phyloP scores from a whole-genome alignment of 306 rosid species.

The Arachis stenosperma region DNA sequence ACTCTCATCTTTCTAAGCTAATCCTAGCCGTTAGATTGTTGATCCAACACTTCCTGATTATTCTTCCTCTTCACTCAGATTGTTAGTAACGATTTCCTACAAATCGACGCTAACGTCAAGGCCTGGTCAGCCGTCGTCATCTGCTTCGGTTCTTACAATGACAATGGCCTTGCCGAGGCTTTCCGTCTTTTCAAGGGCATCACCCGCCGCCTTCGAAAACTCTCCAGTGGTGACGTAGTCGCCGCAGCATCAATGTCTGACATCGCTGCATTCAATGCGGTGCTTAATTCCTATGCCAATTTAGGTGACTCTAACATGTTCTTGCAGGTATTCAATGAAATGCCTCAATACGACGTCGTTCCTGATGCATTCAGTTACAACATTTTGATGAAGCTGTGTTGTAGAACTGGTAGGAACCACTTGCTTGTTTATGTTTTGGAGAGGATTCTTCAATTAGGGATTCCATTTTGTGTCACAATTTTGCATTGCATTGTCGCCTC shows the following conservation, averaged over 20 bases:
- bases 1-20: too few relatives aligned
- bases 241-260: slow-evolving; percentile 75
- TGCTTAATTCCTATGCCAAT: slow-evolving; percentile 84
- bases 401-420: slow-evolving; percentile 64
- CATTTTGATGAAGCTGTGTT: slow-evolving; percentile 77
- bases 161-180: slow-evolving; percentile 73
- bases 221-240: slow-evolving; percentile 38
- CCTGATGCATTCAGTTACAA: slow-evolving; percentile 86
- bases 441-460: slow-evolving; percentile 66
- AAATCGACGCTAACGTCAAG: slow-evolving; percentile 61
- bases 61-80: too few relatives aligned
- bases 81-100: too few relatives aligned
- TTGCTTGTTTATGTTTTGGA: slow-evolving; percentile 77
- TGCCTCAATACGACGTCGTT: slow-evolving; percentile 56
- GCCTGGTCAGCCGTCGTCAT: slow-evolving; percentile 96
- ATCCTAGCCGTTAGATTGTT: too few relatives aligned
- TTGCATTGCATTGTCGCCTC: slow-evolving; percentile 81
- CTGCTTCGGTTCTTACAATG: slow-evolving; percentile 63
- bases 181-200: slow-evolving; percentile 59
- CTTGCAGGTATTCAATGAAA: slow-evolving; percentile 88
- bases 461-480: slow-evolving; percentile 68
- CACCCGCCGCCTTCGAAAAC: slow-evolving; percentile 57
- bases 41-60: too few relatives aligned
- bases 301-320: slow-evolving; percentile 64
- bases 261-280: slow-evolving; percentile 82